Conservation (phyloP, 1,284 basidiomycete genomes). For the Ganoderma sinense region DNA sequence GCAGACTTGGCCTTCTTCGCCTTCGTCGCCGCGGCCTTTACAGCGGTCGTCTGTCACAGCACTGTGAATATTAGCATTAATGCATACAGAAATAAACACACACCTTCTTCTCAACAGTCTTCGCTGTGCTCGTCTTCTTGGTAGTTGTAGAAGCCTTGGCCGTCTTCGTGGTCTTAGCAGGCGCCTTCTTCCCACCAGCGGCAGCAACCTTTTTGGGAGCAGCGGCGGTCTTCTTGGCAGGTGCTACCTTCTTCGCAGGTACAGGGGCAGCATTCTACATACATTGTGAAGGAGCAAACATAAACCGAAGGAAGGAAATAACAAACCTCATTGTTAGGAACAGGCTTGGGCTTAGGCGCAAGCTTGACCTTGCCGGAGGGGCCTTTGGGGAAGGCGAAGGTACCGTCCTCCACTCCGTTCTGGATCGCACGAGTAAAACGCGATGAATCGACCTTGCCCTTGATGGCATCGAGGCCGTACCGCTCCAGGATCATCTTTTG, state of each 20-base stretch:
- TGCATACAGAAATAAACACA: not conserved
- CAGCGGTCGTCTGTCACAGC: constrained; percentile 39
- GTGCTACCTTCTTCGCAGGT: constrained; percentile 31
- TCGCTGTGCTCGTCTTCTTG: constrained; percentile 46
- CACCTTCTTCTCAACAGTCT: constrained; percentile 44
- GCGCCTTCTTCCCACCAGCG: constrained; percentile 35
- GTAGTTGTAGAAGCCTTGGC: constrained; percentile 31
- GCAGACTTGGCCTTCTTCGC: constrained; percentile 43
- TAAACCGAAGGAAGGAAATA: not conserved
- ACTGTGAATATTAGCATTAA: constrained; percentile 5
- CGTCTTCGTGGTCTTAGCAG: constrained; percentile 36
- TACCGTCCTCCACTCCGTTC: constrained; percentile 79
- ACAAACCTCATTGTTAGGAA: constrained; percentile 69
- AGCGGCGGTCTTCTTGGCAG: constrained; percentile 24
- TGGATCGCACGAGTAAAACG: constrained; percentile 86
- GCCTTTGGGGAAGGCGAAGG: constrained; percentile 91
- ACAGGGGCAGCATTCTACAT: constrained; percentile 23
- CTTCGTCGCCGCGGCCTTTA: constrained; percentile 39
- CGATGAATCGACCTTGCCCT: constrained; percentile 53
- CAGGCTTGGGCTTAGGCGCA: constrained; percentile 54
- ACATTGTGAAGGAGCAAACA: not conserved
- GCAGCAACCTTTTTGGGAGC: constrained; percentile 37
- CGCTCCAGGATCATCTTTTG: constrained; percentile 75
- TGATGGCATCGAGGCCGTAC: constrained; percentile 77
- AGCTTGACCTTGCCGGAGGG: constrained; percentile 49